Conservation (phyloP, 2,329 filamentous ascomycete genomes). For the Lasiodiplodia gonubiensis region DNA sequence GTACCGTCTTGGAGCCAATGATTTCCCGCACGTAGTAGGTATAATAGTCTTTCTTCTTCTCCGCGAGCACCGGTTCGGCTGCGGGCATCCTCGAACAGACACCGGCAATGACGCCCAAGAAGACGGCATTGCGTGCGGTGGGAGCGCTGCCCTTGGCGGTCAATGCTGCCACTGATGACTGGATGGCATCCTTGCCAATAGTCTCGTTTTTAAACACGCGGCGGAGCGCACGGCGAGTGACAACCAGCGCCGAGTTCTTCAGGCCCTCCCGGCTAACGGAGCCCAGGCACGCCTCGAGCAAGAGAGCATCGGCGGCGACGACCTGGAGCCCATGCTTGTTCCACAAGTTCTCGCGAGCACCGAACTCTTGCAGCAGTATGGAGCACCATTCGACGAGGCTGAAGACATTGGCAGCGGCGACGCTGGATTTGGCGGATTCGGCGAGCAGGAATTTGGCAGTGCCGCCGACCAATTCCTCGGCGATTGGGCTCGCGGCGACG, state of each 20-base stretch:
- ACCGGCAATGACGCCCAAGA: constrained; percentile 85
- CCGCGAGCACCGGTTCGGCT: constrained; percentile 66
- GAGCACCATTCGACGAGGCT: constrained; percentile 91
- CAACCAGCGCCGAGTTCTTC: constrained; percentile 73
- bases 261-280: constrained; percentile 62
- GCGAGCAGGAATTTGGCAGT: constrained; percentile 71
- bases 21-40: constrained; percentile 86
- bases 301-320: constrained; percentile 71
- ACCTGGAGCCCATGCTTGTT: constrained; percentile 69
- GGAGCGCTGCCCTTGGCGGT: constrained; percentile 70
- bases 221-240: constrained; percentile 80
- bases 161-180: constrained; percentile 68
- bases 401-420: constrained; percentile 82
- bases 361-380: constrained; percentile 74
- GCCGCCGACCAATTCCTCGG: constrained; percentile 63
- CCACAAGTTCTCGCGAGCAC: constrained; percentile 65
- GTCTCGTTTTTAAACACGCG: constrained; percentile 68
- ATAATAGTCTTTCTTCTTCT: constrained; percentile 74
- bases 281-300: constrained; percentile 77
- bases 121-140: constrained; percentile 71
- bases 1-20: constrained; percentile 73
- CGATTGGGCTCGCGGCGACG: constrained; percentile 65
- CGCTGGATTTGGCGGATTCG: constrained; percentile 76
- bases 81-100: constrained; percentile 76
- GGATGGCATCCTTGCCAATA: constrained; percentile 66